Evolutionary conservation across 192 early-diverging fungal species (phyloP), one percentile per base, ranked within the genome.

Genomic region (Umbelopsis sp.): DNA sequence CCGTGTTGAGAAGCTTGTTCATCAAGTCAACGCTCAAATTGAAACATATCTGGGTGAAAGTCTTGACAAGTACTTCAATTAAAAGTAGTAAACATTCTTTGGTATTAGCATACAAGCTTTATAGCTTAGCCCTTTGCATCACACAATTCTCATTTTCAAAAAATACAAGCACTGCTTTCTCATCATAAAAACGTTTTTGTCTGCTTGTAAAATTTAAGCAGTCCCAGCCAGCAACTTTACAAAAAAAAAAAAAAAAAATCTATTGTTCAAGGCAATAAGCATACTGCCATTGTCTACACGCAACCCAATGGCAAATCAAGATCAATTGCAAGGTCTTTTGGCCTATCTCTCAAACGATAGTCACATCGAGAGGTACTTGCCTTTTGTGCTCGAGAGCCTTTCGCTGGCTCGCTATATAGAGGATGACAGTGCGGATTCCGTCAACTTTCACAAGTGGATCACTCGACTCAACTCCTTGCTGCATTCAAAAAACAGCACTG

Each of bases 21-120:
- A 93, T 66, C 90, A 96, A 72, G 85, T 96, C 44, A 90, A 89
- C 76, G 85, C 88, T 64, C 80, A 91, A 71, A 97, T 99, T 67
- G 95, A 99, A 71, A 86, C 89, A 11, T 88, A 93, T 70, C 80
- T 99, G 65, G 97, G 97, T 68, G 96, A 98, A 76, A 89, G 89
- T 41, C 85, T 97, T 64, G 87, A 94, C 65, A 90, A 92, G 68
- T 97, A 95, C 74, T 89, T 97, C 53, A 81, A 89, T 27, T 93
- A 85, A 67, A 72, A n/a, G 15, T 33, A 68, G 27, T 25, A 3
- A 21, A 61, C 22, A 61, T 35, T 61, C 27, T 35, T 23, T 16
- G 0, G 22, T n/a, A 23, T 61, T 25, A 61, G 25, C 27, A 61
- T 61, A 33, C 15, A 35, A 61, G 37, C 37, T 41, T 41, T 41